Evolutionary conservation across 345 rosid species (phyloP), one percentile per base, ranked within the genome.

Genomic region (Trapa incisa): DNA sequence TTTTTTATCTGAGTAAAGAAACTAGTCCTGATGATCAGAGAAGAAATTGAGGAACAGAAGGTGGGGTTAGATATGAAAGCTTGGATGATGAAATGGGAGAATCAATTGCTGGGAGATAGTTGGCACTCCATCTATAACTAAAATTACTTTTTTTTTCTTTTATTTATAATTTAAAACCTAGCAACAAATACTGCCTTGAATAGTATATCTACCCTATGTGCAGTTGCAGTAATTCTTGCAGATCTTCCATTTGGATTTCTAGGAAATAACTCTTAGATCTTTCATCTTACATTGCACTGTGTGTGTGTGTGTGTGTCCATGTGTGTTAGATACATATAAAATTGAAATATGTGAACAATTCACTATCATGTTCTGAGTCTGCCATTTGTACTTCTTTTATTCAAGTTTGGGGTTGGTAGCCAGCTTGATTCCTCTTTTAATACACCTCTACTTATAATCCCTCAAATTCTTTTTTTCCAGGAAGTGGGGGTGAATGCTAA

Each of bases 401-500:
- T 3, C 16, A 2, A 5, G 22, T 52, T 6, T 50, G 8, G 60
- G 60, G 6, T n/a, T 54, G 33, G 60, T 22, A n/a, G 11, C 10
- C 60, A 6, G 22, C 35, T 54, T 54, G 60, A 54, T 54, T 6
- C 10, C 0, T 54, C 22, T 54, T 22, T 35, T 11, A 54, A 6
- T 22, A n/a, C 2, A 54, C 7, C 8, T 54, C 60, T 54, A n/a
- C 2, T n/a, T n/a, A 54, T 54, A 54, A 54, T 54, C 60, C 1
- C 60, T 35, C n/a, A 54, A 54, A 22, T 6, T n/a, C 35, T 37
- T 71, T n/a, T 58, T 37, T 71, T 72, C 45, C 83, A 94, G 96
- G 99, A 91, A 82, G 78, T 89, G 64, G 96, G 91, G 53, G 81
- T 81, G 69, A 86, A 77, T 54, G 87, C 84, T 42, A 84, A 87